Percentiles rank a stretch among this genome's conserved stretches.
Conservation (phyloP, 1,284 basidiomycete genomes). For the Athelia sp. region DNA sequence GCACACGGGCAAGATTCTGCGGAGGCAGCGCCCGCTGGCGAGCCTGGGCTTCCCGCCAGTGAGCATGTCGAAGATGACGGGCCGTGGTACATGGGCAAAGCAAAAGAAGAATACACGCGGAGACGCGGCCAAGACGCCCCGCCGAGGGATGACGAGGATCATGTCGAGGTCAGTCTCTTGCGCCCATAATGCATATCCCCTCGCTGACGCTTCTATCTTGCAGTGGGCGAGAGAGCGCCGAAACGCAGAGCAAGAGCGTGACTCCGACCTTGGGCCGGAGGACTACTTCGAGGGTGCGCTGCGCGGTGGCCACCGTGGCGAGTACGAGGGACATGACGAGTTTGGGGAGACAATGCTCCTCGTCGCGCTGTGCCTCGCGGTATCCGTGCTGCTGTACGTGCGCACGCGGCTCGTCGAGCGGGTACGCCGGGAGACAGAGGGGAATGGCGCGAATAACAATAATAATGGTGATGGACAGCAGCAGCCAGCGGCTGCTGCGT, state of each 20-base stretch:
- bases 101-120: constrained; percentile 64
- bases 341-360: constrained; percentile 71
- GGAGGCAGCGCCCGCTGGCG: background rate
- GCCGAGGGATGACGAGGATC: constrained; percentile 59
- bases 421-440: constrained; percentile 46
- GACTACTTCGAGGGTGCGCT: constrained; percentile 73
- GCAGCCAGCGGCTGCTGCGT: background rate
- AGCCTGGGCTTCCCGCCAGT: constrained; percentile 5
- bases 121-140: constrained; percentile 34
- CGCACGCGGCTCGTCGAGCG: constrained; percentile 68
- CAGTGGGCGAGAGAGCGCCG: constrained; percentile 76
- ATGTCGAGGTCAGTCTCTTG: constrained; percentile 47
- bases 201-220: constrained; percentile 2
- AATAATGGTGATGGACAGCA: constrained; percentile 12
- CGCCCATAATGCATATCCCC: background rate
- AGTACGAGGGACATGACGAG: constrained; percentile 56
- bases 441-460: constrained; percentile 7
- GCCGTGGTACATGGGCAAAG: constrained; percentile 76
- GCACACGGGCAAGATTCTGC: background rate
- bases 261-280: constrained; percentile 71
- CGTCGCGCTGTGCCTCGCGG: constrained; percentile 57
- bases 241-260: constrained; percentile 65
- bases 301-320: constrained; percentile 47
- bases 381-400: constrained; percentile 66
- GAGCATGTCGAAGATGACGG: constrained; percentile 47